phyloP scores from a whole-genome alignment of 1,139 yeast genomes.

The Yamadazyma pseudoaaseri region DNA sequence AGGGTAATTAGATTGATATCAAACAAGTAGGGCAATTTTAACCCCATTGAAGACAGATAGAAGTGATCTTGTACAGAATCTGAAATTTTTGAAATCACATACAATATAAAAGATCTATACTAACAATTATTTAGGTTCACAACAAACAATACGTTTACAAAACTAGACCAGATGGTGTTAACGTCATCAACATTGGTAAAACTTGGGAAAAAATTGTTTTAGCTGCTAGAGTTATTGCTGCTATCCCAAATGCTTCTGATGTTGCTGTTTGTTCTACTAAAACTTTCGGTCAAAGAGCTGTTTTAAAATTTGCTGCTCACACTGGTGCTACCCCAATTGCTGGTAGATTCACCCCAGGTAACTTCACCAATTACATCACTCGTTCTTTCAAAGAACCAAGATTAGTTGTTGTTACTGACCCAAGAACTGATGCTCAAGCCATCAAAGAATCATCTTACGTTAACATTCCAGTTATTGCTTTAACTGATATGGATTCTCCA shows the following conservation, averaged over 20 bases:
- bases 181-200: conserved; percentile 96
- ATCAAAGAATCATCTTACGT: conserved; percentile 99
- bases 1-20: too few species aligned
- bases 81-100: too few species aligned
- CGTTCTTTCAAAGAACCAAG: conserved; percentile 99
- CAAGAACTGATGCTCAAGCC: conserved; percentile 99
- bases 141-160: conserved; percentile 99
- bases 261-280: conserved; percentile 99
- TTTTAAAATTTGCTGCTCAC: conserved; percentile 98
- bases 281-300: conserved; percentile 99
- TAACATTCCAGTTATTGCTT: conserved; percentile 99
- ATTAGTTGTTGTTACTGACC: conserved; percentile 98
- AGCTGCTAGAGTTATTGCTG: conserved; percentile 99
- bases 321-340: conserved; percentile 99
- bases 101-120: too few species aligned
- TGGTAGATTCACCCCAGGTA: conserved; percentile 99
- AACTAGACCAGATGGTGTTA: conserved; percentile 99
- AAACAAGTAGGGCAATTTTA: too few species aligned
- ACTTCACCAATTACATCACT: conserved; percentile 99
- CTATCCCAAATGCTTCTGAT: conserved; percentile 97
- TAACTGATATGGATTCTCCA: conserved; percentile 98
- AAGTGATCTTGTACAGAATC: too few species aligned
- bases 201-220: conserved; percentile 99
- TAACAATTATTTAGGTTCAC: conserved; percentile 70
- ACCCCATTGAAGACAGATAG: too few species aligned